phyloP scores from a whole-genome alignment of 1,284 basidiomycete genomes.

The Thelephora terrestris region DNA sequence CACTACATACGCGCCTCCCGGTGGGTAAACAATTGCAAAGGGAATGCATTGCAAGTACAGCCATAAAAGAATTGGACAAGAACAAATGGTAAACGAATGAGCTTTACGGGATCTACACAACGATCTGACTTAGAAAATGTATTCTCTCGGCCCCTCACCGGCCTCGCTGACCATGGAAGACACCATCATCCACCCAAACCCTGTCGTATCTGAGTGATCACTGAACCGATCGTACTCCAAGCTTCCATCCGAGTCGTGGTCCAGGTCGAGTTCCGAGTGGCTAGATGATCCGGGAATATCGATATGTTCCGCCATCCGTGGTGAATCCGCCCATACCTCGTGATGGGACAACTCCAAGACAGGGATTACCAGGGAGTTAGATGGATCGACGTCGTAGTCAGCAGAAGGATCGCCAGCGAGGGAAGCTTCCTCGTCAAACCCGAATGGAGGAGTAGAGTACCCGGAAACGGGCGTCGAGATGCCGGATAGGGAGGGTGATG shows the following conservation, averaged over 20 bases:
- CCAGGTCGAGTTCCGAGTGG: constrained; percentile 14
- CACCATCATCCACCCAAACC: constrained; percentile 10
- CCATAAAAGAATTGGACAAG: not conserved
- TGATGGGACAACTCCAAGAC: constrained; percentile 55
- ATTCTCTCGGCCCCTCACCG: constrained; percentile 9
- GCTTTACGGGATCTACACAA: not conserved
- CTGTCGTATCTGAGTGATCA: constrained; percentile 8
- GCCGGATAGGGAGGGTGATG: constrained; percentile 24
- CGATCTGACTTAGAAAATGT: constrained; percentile 6
- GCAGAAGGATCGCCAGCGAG: constrained; percentile 5
- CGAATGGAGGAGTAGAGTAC: not conserved
- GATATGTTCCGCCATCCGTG: not conserved
- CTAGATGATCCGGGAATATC: constrained; percentile 11
- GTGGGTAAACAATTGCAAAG: not conserved
- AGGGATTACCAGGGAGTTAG: constrained; percentile 53
- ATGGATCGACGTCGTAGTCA: constrained; percentile 30
- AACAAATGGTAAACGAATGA: not conserved
- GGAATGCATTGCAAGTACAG: not conserved
- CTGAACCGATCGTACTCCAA: constrained; percentile 4
- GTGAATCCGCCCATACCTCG: constrained; percentile 5
- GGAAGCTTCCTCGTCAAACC: constrained; percentile 25
- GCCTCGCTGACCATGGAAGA: constrained; percentile 6
- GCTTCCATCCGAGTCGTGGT: constrained; percentile 15
- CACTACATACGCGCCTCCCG: not conserved
- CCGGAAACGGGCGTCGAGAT: constrained; percentile 9